phyloP scores from a whole-genome alignment of 768 basidiomycete species.

The Cyathus striatus region DNA sequence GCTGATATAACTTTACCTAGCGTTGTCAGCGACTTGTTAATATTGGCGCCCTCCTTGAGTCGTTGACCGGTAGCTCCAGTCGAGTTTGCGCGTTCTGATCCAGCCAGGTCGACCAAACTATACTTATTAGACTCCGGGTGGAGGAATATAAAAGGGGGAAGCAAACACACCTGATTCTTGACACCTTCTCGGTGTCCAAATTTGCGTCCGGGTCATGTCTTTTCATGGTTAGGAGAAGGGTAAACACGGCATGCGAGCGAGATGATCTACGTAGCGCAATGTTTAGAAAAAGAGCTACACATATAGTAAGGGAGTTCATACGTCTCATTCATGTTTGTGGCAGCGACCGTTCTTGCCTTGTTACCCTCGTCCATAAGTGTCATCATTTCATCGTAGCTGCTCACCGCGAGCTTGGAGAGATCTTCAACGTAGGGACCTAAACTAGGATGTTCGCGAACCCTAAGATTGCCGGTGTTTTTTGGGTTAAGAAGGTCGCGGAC shows the following conservation, averaged over 20 bases:
- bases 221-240: conserved; percentile 90
- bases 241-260: conserved; percentile 97
- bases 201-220: conserved; percentile 78
- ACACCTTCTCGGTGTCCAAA: conserved; percentile 97
- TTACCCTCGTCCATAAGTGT: conserved; percentile 99
- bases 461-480: conserved; percentile 91
- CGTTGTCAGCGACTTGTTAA: conserved; percentile 97
- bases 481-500: conserved; percentile 97
- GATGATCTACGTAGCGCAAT: conserved; percentile 59
- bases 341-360: conserved; percentile 96
- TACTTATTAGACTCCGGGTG: conserved; percentile 4
- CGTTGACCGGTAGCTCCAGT: conserved; percentile 96
- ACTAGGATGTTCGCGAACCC: conserved; percentile 96
- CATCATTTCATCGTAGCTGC: conserved; percentile 95
- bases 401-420: conserved; percentile 88
- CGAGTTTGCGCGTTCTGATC: conserved; percentile 94
- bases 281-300: neutral
- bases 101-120: conserved; percentile 93
- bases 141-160: neutral
- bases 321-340: conserved; percentile 99
- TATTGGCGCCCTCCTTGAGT: conserved; percentile 96
- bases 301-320: too few species aligned
- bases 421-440: conserved; percentile 98
- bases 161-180: conserved; percentile 75
- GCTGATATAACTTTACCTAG: conserved; percentile 96